A percentile compares a stretch with the other conserved stretches of the same genome.
Evolutionary conservation across 805 yeast species (phyloP).

Genomic region (Myxozyma lipomycoides): DNA sequence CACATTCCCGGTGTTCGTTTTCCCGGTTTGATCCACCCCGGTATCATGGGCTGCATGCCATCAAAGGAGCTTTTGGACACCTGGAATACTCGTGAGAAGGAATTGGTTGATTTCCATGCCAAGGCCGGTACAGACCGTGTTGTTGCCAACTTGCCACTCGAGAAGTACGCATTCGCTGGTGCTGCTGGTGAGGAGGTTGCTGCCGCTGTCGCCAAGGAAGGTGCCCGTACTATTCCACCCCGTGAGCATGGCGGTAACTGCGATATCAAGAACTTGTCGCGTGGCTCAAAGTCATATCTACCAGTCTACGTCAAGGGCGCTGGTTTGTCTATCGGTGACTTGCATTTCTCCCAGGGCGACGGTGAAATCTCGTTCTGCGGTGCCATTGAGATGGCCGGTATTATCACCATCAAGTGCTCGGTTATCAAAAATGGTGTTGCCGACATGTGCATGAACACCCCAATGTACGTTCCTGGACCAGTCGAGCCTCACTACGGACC

Average conservation of each 20-base stretch:
- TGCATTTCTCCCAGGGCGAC: constrained; percentile 53
- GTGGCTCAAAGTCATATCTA: constrained; percentile 49
- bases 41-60: constrained; percentile 50
- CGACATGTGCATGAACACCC: constrained; percentile 43
- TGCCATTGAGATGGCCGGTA: constrained; percentile 52
- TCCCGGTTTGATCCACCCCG: constrained; percentile 51
- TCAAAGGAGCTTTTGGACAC: constrained; percentile 42
- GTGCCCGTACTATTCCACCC: constrained; percentile 54
- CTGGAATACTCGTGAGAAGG: constrained; percentile 47
- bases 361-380: constrained; percentile 55
- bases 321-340: constrained; percentile 47
- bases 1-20: constrained; percentile 50
- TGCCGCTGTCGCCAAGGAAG: constrained; percentile 39
- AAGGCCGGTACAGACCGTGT: constrained; percentile 32
- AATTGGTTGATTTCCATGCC: constrained; percentile 34
- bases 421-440: constrained; percentile 45
- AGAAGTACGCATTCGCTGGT: constrained; percentile 43
- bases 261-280: constrained; percentile 49
- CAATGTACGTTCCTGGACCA: constrained; percentile 49
- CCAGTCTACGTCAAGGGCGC: constrained; percentile 50
- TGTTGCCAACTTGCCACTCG: constrained; percentile 45
- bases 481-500: constrained; percentile 50
- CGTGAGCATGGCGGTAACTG: constrained; percentile 52
- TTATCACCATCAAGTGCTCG: constrained; percentile 43
- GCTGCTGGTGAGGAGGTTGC: constrained; percentile 36